A percentile compares a stretch with the other conserved stretches of the same genome.
These are phyloP conservation scores for Termitomyces sp. DNA, from an alignment of 768 basidiomycete genomes.

Conservation along the genomic window DNA sequence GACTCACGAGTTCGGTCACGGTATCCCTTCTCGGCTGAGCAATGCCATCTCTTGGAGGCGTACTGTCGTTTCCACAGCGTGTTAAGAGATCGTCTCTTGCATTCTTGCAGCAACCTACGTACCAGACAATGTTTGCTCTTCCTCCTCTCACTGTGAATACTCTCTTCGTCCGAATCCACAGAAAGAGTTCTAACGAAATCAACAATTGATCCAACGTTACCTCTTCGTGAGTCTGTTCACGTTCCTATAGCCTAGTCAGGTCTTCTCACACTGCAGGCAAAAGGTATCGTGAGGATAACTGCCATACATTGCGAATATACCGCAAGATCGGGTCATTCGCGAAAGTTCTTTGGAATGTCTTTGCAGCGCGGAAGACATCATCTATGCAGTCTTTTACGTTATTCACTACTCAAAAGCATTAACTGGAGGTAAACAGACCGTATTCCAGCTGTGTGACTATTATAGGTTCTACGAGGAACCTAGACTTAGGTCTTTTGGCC, in stretches of 20 bases:
- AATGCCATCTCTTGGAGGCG: not conserved
- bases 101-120: not conserved
- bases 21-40: not conserved
- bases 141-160: conserved; percentile 19
- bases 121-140: conserved; percentile 18
- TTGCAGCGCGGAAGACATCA: conserved; percentile 12
- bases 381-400: not conserved
- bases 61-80: not conserved
- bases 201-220: not conserved
- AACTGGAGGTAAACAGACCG: not conserved
- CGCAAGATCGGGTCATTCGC: conserved; percentile 15
- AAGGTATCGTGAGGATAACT: not conserved
- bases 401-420: not conserved
- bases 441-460: not conserved
- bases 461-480: not conserved
- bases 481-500: not conserved
- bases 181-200: conserved; percentile 1
- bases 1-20: not conserved
- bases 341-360: conserved; percentile 13
- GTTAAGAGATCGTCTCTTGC: not conserved
- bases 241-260: not conserved
- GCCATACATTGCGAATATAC: conserved; percentile 14
- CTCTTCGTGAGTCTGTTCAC: not conserved
- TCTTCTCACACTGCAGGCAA: not conserved
- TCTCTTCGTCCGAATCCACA: conserved; percentile 17